Evolutionary conservation across 768 basidiomycete species (phyloP), one percentile per base, ranked within the genome.

Genomic region (Mycena sanguinolenta): DNA sequence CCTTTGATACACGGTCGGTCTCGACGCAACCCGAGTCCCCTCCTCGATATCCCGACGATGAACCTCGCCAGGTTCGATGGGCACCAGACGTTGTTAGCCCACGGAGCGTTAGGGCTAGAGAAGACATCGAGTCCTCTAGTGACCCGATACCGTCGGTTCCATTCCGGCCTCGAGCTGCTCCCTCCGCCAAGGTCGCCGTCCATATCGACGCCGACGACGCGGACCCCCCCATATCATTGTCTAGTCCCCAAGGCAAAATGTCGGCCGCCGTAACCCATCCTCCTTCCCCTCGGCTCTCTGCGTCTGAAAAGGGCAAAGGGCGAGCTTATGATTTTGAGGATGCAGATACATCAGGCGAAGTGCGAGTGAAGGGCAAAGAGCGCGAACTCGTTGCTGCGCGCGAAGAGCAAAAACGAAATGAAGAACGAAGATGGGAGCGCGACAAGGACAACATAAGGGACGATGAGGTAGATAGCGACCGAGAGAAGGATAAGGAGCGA

Each of bases 1-100:
- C 94, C 1, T 86, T 95, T 16, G 93, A 90, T 75, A 88, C 92
- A 6, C 89, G 92, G 12, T 93, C 94, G 0, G 85, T 89, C 0
- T 92, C 92, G n/a, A 82, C 89, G 16, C 81, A 89, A 34, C 88
- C 90, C 30, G 82, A 82, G 49, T 59, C 75, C 13, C 63, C 75
- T 21, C 74, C 78, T 36, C 63, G 58, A 16, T 46, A 63, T 63
- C 34, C 67, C 50, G 73, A 76, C 55, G 73, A 76, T 19, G 77
- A 68, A 57, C 67, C 61, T 61, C 81, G 80, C 38, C 86, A 80
- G 66, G 84, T 87, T n/a, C 84, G 80, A 28, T 87, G 87, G 62
- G 77, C 80, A 17, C 65, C 77, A 34, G 69, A 68, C 12, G 64
- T 73, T 23, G 4, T 65, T 19, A 75, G 67, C 32, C 69, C 75